Conservation (phyloP, 306 rosid species). For the Citrullus colocynthis region DNA sequence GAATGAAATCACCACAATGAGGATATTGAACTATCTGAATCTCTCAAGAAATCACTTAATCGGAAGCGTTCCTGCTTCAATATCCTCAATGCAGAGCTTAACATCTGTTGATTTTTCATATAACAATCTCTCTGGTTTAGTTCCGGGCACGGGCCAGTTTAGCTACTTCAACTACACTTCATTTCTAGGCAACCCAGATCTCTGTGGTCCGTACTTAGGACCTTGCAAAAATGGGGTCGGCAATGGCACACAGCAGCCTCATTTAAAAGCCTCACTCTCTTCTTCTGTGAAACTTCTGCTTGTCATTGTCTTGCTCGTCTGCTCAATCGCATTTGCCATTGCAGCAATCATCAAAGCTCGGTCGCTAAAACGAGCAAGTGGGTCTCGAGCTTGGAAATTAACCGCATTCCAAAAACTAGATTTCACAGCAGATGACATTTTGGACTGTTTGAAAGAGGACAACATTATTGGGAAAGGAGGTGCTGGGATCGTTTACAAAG, state of each 20-base stretch:
- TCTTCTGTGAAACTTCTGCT: conserved; percentile 66
- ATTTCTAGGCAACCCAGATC: conserved; percentile 65
- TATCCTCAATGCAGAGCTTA: conserved; percentile 81
- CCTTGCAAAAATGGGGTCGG: conserved; percentile 71
- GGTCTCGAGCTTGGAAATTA: conserved; percentile 72
- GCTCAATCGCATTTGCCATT: conserved; percentile 63
- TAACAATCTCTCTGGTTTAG: conserved; percentile 92
- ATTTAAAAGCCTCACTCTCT: conserved; percentile 51
- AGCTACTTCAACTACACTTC: conserved; percentile 95
- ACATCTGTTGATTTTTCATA: conserved; percentile 89
- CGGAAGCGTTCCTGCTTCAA: conserved; percentile 63
- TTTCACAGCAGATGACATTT: conserved; percentile 80
- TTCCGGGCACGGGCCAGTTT: conserved; percentile 91
- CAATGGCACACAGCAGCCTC: conserved; percentile 34
- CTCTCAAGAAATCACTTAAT: conserved; percentile 70
- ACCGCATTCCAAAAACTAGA: conserved; percentile 91
- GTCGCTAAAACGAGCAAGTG: conserved; percentile 73
- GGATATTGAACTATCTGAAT: conserved; percentile 78
- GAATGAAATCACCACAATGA: conserved; percentile 62
- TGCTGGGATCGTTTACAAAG: conserved; percentile 97
- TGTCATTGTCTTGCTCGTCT: conserved; percentile 64
- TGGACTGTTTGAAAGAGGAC: conserved; percentile 80
- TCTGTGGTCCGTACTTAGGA: conserved; percentile 84
- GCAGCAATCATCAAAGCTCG: conserved; percentile 78
- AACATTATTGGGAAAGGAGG: conserved; percentile 97